These are phyloP conservation scores for Dispira simplex DNA, from an alignment of 192 early-diverging fungal genomes.

Conservation along the genomic window DNA sequence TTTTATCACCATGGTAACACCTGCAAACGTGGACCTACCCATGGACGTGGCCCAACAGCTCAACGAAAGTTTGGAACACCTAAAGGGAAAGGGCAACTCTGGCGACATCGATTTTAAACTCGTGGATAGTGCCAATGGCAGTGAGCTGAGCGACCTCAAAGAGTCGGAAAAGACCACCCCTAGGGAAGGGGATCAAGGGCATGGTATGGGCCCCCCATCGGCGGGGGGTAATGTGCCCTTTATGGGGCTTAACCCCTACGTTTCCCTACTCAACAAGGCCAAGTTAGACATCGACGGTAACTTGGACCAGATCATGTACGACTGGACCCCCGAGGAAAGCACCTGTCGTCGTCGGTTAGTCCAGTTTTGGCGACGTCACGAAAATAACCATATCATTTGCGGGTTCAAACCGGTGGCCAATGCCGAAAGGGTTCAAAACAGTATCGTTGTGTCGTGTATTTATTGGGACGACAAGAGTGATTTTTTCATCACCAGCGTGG, in stretches of 20 bases:
- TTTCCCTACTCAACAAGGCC: conserved; percentile 54
- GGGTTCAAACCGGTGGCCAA: conserved; percentile 42
- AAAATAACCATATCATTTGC: conserved; percentile 44
- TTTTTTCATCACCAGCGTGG: conserved; percentile 65
- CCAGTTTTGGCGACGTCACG: conserved; percentile 57
- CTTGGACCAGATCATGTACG: conserved; percentile 45
- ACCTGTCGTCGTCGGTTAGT: conserved; percentile 46
- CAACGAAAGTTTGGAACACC: neutral
- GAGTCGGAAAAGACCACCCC: conserved; percentile 3
- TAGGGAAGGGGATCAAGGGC: neutral
- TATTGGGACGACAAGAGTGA: conserved; percentile 59
- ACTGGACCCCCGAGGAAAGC: conserved; percentile 52
- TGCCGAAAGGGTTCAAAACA: conserved; percentile 39
- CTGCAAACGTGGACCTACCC: neutral
- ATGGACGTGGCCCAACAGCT: neutral
- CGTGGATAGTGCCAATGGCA: conserved; percentile 4
- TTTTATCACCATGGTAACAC: neutral
- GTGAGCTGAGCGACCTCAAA: conserved; percentile 4
- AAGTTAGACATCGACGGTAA: conserved; percentile 51
- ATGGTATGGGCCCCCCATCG: neutral
- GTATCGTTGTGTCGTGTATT: conserved; percentile 63
- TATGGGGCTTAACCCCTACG: conserved; percentile 32
- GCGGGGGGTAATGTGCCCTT: neutral
- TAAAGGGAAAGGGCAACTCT: neutral
- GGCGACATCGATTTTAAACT: neutral